A percentile compares a stretch with the other conserved stretches of the same genome.
These are phyloP conservation scores for Aschersonia sp. DNA, from an alignment of 2,329 filamentous ascomycete genomes.

Conservation along the genomic window DNA sequence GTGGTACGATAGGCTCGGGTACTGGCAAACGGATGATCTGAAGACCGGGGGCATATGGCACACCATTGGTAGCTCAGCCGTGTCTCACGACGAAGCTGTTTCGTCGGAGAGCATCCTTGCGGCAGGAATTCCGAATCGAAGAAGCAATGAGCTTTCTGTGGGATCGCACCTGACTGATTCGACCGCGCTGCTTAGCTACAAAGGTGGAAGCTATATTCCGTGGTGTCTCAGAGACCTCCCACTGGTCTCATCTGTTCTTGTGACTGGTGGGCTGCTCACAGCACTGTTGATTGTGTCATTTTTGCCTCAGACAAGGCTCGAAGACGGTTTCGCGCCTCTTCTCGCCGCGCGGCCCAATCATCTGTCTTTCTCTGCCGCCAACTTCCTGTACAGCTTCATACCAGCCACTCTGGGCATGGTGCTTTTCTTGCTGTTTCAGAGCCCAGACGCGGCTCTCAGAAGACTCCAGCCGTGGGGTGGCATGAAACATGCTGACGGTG, in stretches of 20 bases:
- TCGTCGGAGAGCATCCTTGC: neutral
- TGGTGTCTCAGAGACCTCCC: constrained; percentile 58
- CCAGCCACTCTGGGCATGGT: constrained; percentile 53
- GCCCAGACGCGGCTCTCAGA: constrained; percentile 50
- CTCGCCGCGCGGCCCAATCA: constrained; percentile 44
- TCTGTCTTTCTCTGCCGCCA: constrained; percentile 65
- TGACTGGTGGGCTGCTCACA: constrained; percentile 44
- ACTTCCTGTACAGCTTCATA: constrained; percentile 74
- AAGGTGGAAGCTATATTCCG: constrained; percentile 50
- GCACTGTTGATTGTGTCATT: constrained; percentile 70
- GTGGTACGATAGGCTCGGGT: constrained; percentile 61
- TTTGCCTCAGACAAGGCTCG: constrained; percentile 49
- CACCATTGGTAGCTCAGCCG: constrained; percentile 45
- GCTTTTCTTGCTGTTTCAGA: constrained; percentile 52
- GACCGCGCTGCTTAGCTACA: constrained; percentile 10
- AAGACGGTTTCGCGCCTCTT: constrained; percentile 55
- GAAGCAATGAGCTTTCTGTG: constrained; percentile 16
- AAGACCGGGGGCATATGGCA: constrained; percentile 61
- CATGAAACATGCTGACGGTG: constrained; percentile 40
- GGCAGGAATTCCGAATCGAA: neutral
- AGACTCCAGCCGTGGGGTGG: constrained; percentile 56
- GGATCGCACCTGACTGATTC: constrained; percentile 13
- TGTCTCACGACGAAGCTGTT: constrained; percentile 8
- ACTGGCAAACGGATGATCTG: constrained; percentile 60
- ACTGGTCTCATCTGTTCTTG: constrained; percentile 51